Evolutionary conservation across 805 yeast genomes (phyloP), one percentile per base, ranked within the genome.

Genomic region (Zygoascus ofunaensis): DNA sequence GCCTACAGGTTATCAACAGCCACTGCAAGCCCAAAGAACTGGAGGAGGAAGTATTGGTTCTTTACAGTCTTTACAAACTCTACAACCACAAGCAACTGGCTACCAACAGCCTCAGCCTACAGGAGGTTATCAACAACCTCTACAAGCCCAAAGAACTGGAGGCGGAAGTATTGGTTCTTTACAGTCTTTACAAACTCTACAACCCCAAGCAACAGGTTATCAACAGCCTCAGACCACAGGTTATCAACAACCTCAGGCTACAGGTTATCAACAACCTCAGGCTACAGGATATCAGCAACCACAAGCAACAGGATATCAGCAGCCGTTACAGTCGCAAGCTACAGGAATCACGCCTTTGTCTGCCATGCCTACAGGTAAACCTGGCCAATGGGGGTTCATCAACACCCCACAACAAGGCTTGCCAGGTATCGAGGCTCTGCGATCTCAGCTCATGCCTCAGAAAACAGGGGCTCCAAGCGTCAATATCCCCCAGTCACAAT

Each of bases 311-410:
- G 65, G 66, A 20, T 8, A 55, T 48, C 21, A 55, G 48, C 24
- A 53, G 51, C 26, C 51, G 19, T 46, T 58, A 43, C 68, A 58
- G 44, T 56, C 63, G 5, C 69, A 63, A 41, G 32, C 52, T n/a
- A 53, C 64, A 15, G 63, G 61, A 14, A 19, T 22, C 19, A n/a
- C 39, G 12, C 51, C 60, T 14, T 54, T 68, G 34, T 59, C 54
- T 39, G 56, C 71, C 2, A 75, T 70, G 61, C 65, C 70, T 2
- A 74, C 78, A 0, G 89, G 89, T 4, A 71, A 65, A 50, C 89
- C 87, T 0, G 89, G 89, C 19, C 79, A 82, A 60, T 80, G 89
- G 89, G 87, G 89, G 3, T 79, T 82, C 66, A 79, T 79, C 37
- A 71, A 80, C 24, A 72, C 71, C 45, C 83, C 86, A 10, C 74